Base-by-base conservation (phyloP, 2,329 filamentous ascomycete species). In the Beauveria sp. region DNA sequence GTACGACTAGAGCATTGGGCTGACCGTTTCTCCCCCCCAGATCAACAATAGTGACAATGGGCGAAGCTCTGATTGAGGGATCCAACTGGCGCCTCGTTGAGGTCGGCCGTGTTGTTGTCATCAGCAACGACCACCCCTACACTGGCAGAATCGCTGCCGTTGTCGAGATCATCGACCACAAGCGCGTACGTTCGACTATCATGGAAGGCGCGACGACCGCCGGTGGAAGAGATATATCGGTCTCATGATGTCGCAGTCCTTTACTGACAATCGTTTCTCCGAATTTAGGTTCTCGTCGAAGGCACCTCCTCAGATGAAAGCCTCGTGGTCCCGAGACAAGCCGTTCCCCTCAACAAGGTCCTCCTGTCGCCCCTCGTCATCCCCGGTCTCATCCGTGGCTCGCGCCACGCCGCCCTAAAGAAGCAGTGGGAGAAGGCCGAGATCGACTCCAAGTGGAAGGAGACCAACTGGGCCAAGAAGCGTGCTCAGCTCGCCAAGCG, bases 81-180 rank as follows among this genome's bases (percentile, higher is more conserved):
- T 89, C 89, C 76, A 85, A 87, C 79, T 96, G 92, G 92, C 93
- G 93, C 85, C 86, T 92, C 81, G 93, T 99, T 79, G 93, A 99
- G 88, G 91, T 97, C 80, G 95, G 95, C 87, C 92, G 95, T 78
- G 87, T 99, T 76, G 89, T 96, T 78, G 87, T 96, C 79, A 88
- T 98, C 83, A 89, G 91, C 79, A 79, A 79, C 74, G 81, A 85
- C 76, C 89, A 92, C 75, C 87, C 88, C 72, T 90, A 81, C 83
- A 82, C 83, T 71, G 93, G 93, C 82, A 90, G 90, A 78, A 86
- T 98, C 73, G 96, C 93, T 74, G 83, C 88, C 74, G 93, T 99
- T 75, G 92, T 96, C 81, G 93, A 99, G 88, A 98, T 99, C 81
- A 95, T 99, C 83, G 95, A 99, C 83, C 93, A 99, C 89, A 97